These are phyloP conservation scores for Cadophora sp. DNA, from an alignment of 2,329 filamentous ascomycete species.

Conservation along the genomic window DNA sequence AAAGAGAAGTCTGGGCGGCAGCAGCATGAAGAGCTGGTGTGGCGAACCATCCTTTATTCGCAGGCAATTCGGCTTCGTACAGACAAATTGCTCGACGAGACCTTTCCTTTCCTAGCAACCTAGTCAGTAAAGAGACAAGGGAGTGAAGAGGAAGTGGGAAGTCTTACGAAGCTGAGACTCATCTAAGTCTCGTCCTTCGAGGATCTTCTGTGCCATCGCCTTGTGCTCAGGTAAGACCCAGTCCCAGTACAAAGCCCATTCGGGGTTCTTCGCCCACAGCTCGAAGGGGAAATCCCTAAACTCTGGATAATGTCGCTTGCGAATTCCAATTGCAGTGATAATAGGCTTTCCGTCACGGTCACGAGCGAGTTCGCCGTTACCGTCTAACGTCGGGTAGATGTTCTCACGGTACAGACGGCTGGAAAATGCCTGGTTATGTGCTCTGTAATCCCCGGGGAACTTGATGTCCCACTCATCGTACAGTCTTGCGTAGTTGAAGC, in stretches of 20 bases:
- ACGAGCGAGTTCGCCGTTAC: slow-evolving; percentile 7
- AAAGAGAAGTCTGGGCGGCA: neutral
- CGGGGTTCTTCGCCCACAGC: slow-evolving; percentile 24
- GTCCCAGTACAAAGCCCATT: slow-evolving; percentile 25
- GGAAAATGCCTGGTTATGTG: neutral
- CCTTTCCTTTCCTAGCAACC: slow-evolving; percentile 13
- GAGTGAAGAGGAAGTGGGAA: neutral
- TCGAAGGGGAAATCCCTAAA: slow-evolving; percentile 16
- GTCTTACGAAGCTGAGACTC: slow-evolving; percentile 11
- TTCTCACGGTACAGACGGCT: slow-evolving; percentile 23
- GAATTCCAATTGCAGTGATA: neutral
- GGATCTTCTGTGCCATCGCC: slow-evolving; percentile 20
- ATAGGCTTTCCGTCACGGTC: slow-evolving; percentile 10
- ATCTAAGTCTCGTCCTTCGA: slow-evolving; percentile 15
- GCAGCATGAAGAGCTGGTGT: slow-evolving; percentile 7
- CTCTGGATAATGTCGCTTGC: neutral
- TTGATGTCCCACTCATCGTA: slow-evolving; percentile 1
- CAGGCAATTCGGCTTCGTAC: neutral
- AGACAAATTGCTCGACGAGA: slow-evolving; percentile 7
- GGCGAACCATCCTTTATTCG: slow-evolving; percentile 10
- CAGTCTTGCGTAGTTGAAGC: neutral
- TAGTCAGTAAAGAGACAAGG: neutral
- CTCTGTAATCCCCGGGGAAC: slow-evolving; percentile 7
- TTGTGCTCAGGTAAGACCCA: slow-evolving; percentile 26
- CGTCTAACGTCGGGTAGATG: slow-evolving; percentile 5